Evolutionary conservation across 148 eudicot genomes (phyloP).

Genomic region (Dianthus caryophyllus): DNA sequence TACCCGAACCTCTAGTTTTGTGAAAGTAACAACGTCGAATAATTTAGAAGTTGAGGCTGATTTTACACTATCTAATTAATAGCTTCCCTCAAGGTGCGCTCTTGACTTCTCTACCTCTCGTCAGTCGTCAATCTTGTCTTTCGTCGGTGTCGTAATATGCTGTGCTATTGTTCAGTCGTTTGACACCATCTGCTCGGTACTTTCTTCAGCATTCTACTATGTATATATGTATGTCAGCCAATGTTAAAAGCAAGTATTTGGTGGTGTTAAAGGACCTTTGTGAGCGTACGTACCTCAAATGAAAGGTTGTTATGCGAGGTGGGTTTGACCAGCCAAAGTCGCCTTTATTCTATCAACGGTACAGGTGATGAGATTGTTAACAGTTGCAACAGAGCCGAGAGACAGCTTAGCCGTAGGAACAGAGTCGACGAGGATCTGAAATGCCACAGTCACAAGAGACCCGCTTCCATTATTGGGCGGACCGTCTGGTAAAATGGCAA

Average conservation of each 20-base stretch:
- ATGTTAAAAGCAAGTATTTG: too few species aligned
- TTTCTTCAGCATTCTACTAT: too few species aligned
- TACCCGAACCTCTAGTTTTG: slow-evolving; percentile 81
- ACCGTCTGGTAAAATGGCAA: too few species aligned
- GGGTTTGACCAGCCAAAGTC: slow-evolving; percentile 44
- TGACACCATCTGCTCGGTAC: not conserved
- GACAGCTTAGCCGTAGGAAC: slow-evolving; percentile 94
- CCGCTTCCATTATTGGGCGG: slow-evolving; percentile 47
- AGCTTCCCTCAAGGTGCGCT: slow-evolving; percentile 63
- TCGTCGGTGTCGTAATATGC: slow-evolving; percentile 14
- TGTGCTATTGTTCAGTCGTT: slow-evolving; percentile 14
- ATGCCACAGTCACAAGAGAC: slow-evolving; percentile 79
- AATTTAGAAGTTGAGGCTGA: not conserved
- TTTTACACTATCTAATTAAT: not conserved
- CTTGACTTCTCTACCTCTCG: slow-evolving; percentile 70
- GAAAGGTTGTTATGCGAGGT: too few species aligned
- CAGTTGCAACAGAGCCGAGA: slow-evolving; percentile 88
- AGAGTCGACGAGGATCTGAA: slow-evolving; percentile 86
- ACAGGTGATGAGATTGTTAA: slow-evolving; percentile 86
- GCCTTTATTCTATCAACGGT: slow-evolving; percentile 85
- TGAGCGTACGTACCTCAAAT: slow-evolving; percentile 22
- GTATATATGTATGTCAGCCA: too few species aligned
- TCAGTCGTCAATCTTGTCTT: slow-evolving; percentile 14
- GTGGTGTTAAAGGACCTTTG: not conserved
- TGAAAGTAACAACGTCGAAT: slow-evolving; percentile 12